Percentiles rank a stretch among this genome's conserved stretches.
Evolutionary conservation across 2,329 filamentous ascomycete species (phyloP).

Genomic region (Ophiosphaerella korrae): DNA sequence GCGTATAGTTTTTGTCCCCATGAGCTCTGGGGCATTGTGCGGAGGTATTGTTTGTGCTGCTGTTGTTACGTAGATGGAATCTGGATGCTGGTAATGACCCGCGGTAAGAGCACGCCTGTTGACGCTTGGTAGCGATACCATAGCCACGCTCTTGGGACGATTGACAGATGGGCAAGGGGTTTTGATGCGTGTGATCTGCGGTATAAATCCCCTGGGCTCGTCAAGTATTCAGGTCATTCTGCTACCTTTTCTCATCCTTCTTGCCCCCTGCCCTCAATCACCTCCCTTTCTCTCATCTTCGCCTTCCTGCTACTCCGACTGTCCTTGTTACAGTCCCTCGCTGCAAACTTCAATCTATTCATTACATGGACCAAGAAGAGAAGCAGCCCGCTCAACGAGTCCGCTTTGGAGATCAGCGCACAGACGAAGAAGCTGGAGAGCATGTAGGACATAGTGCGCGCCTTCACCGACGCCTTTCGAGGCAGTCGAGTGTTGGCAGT

Average conservation of each 20-base stretch:
- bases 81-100: neutral
- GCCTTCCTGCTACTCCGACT: conserved; percentile 2
- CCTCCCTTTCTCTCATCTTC: too few species aligned
- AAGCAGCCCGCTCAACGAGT: conserved; percentile 23
- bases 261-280: too few species aligned
- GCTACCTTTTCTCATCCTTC: neutral
- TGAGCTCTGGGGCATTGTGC: conserved; percentile 3
- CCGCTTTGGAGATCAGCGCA: conserved; percentile 25
- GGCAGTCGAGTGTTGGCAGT: conserved; percentile 44
- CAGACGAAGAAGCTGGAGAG: conserved; percentile 42
- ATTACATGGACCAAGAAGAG: conserved; percentile 35
- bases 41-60: neutral
- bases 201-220: conserved; percentile 14
- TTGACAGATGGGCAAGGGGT: neutral
- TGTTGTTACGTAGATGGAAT: conserved; percentile 11
- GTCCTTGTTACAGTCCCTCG: conserved; percentile 11
- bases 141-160: conserved; percentile 5
- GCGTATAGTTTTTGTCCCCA: conserved; percentile 10
- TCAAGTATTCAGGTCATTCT: conserved; percentile 2
- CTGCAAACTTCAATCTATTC: neutral
- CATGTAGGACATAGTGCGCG: conserved; percentile 28
- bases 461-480: conserved; percentile 33
- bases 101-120: conserved; percentile 7
- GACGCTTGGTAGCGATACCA: conserved; percentile 5
- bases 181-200: neutral